Evolutionary conservation across 306 rosid genomes (phyloP).

Genomic region (Bauhinia variegata): DNA sequence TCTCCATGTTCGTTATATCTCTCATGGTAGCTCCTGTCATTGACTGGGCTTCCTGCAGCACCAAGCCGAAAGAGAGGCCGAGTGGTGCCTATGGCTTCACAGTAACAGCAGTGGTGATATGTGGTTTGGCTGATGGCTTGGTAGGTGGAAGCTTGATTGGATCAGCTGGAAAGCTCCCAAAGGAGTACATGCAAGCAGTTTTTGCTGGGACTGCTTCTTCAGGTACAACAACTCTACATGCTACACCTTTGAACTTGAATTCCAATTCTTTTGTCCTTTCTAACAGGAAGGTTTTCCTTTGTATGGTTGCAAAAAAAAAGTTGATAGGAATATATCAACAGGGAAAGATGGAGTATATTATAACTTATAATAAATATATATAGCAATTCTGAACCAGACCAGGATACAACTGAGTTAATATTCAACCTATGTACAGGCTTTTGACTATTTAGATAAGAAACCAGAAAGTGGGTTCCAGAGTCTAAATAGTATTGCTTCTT

Average conservation of each 20-base stretch:
- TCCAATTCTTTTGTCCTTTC: neutral
- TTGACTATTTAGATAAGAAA: constrained; percentile 18
- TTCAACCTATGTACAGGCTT: constrained; percentile 31
- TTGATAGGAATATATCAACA: neutral
- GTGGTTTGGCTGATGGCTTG: constrained; percentile 79
- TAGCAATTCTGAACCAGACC: constrained; percentile 26
- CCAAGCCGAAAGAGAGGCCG: constrained; percentile 40
- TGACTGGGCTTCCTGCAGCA: constrained; percentile 56
- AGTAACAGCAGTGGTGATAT: constrained; percentile 46
- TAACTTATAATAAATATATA: no score
- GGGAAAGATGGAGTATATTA: constrained; percentile 1
- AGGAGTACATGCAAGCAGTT: constrained; percentile 92
- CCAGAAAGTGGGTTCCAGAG: constrained; percentile 29
- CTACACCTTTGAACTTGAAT: neutral
- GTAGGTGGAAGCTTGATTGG: constrained; percentile 90
- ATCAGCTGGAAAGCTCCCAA: constrained; percentile 91
- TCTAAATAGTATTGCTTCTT: constrained; percentile 2
- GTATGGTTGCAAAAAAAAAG: neutral
- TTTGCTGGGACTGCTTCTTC: constrained; percentile 97
- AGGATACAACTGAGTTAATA: constrained; percentile 3
- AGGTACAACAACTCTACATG: constrained; percentile 54
- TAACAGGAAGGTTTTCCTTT: no score
- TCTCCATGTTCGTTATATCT: constrained; percentile 61
- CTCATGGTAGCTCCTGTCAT: constrained; percentile 67
- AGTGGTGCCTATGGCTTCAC: constrained; percentile 27